These are phyloP conservation scores for Podospora pseudocomata DNA, from an alignment of 495 filamentous ascomycete genomes.

Conservation along the genomic window DNA sequence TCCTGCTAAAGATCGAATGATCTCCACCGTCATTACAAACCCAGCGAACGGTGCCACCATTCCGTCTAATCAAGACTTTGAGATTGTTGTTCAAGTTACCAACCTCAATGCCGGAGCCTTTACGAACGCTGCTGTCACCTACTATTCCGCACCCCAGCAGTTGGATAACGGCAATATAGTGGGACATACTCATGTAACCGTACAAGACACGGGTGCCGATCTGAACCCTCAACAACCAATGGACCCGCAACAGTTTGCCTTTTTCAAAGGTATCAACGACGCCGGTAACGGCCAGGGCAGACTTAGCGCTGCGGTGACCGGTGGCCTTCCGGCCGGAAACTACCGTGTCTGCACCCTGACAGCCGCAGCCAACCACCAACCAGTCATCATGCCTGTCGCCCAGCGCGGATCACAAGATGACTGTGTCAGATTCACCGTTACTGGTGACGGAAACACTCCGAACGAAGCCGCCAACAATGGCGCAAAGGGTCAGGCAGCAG, in stretches of 20 bases:
- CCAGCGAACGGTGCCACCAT: constrained; percentile 42
- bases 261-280: constrained; percentile 33
- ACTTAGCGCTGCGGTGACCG: constrained; percentile 21
- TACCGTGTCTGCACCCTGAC: constrained; percentile 31
- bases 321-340: constrained; percentile 27
- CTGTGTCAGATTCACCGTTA: constrained; percentile 28
- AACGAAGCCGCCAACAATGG: constrained; percentile 26
- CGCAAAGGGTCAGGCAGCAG: constrained; percentile 19
- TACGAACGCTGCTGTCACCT: constrained; percentile 52
- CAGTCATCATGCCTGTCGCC: constrained; percentile 32
- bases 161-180: constrained; percentile 44
- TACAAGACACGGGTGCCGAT: constrained; percentile 48
- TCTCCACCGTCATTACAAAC: constrained; percentile 52
- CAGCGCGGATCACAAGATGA: constrained; percentile 32
- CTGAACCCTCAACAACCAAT: constrained; percentile 40
- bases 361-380: constrained; percentile 29
- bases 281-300: constrained; percentile 25
- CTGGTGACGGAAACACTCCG: constrained; percentile 12
- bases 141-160: constrained; percentile 56
- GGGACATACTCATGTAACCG: constrained; percentile 59
- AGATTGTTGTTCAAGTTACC: constrained; percentile 48
- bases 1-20: constrained; percentile 53
- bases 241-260: constrained; percentile 34
- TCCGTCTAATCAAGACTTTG: constrained; percentile 44
- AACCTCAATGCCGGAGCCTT: constrained; percentile 57